Conservation (phyloP, 345 rosid genomes). For the Brassica incana region DNA sequence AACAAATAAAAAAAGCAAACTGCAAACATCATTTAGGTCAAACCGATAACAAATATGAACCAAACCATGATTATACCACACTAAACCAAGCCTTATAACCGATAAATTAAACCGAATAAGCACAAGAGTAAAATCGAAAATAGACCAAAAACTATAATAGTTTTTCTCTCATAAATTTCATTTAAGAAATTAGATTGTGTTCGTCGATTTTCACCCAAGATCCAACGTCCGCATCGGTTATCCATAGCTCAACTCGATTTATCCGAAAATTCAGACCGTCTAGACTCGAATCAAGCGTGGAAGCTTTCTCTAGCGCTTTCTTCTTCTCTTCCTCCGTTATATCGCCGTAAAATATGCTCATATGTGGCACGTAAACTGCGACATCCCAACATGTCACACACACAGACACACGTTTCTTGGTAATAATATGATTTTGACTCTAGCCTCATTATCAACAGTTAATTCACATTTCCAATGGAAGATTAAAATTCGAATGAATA, state of each 20-base stretch:
- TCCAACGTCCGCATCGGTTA: constrained; percentile 57
- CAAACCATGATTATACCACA: neutral
- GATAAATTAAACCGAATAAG: neutral
- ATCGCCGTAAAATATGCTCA: constrained; percentile 73
- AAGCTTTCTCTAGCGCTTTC: constrained; percentile 58
- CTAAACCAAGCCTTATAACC: neutral
- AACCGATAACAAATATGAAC: neutral
- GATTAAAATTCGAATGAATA: neutral
- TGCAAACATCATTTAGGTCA: neutral
- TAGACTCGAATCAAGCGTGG: constrained; percentile 51
- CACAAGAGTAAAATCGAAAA: neutral
- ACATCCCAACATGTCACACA: neutral
- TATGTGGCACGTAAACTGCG: constrained; percentile 83
- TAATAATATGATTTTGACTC: neutral
- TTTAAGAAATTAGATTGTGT: constrained; percentile 42
- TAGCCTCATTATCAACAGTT: constrained; percentile 12
- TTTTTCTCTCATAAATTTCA: neutral
- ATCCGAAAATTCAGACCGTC: constrained; percentile 50
- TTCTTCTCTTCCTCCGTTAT: constrained; percentile 67
- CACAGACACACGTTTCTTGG: neutral
- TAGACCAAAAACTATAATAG: neutral
- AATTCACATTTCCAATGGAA: neutral
- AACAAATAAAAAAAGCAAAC: neutral
- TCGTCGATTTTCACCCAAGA: constrained; percentile 79
- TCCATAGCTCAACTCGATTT: constrained; percentile 58